Evolutionary conservation across 495 filamentous ascomycete genomes (phyloP), one percentile per base, ranked within the genome.

Genomic region (Massariosphaeria phaeospora): DNA sequence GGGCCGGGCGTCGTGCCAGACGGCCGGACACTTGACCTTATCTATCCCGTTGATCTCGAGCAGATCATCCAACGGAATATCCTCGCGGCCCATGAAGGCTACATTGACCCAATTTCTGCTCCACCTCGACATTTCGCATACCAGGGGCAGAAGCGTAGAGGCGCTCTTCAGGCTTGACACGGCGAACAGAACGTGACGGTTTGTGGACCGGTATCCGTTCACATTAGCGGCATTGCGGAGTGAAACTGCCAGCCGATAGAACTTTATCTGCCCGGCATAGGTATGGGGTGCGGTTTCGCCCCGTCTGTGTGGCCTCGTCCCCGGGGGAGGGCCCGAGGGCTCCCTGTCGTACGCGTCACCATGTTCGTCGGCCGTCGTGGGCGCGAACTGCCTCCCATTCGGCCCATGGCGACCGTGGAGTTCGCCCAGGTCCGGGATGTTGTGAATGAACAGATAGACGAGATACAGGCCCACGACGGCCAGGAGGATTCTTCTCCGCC

Each of bases 1-100:
- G 0, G 75, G 71, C 11, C 81, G 71, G 17, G 77, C 81, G 67
- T 84, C 81, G 48, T 84, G 81, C 52, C 79, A 81, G 38, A 75
- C 74, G 25, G 79, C 68, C 23, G 70, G 65, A 63, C 81, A 84
- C 12, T 73, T 72, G 11, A 73, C 69, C 13, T 52, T 33, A 53
- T 75, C 72, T 13, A 82, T 67, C 38, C 79, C 79, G 59, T 84
- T 84, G 52, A 83, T 67, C 46, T 73, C 68, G 15, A 70, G 67
- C 33, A 84, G 62, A 36, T 79, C 73, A 0, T 73, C 69, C 23
- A 84, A 61, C 1, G 69, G 53, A 26, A 84, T 73, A 4, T 73
- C 74, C 48, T 77, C 78, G 33, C 77, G 67, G 27, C 80, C 75
- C 64, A 83, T 70, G 36, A 84, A 61, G 1, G 73, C 77, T 64